Evolutionary conservation across 192 early-diverging fungal genomes (phyloP).

Genomic region (Backusella macrospora): DNA sequence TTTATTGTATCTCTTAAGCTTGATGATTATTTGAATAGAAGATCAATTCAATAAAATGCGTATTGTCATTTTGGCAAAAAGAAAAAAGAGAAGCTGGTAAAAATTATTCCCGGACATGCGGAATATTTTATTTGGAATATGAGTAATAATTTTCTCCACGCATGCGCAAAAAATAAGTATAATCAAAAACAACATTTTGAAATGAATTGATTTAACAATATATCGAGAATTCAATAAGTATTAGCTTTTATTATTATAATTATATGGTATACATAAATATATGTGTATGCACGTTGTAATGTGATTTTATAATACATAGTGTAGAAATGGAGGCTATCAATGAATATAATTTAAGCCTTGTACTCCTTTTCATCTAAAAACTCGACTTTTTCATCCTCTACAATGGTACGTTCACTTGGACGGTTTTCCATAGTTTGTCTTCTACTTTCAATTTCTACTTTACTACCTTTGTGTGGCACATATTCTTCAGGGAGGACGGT

Average conservation of each 20-base stretch:
- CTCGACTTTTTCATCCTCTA: background rate
- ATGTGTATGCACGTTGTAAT: background rate
- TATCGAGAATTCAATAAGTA: background rate
- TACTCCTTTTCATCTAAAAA: conserved; percentile 5
- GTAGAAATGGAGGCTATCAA: background rate
- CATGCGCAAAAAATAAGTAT: background rate
- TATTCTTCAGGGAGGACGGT: background rate
- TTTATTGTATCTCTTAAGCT: too few relatives aligned
- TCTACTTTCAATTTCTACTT: background rate
- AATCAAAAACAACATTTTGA: too few relatives aligned
- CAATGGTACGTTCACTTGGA: conserved; percentile 1
- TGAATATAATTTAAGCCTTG: background rate
- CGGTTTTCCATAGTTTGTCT: background rate
- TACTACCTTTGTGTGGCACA: background rate
- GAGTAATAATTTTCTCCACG: background rate
- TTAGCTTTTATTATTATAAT: conserved; percentile 2
- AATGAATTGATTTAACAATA: too few relatives aligned
- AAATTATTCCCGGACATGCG: background rate
- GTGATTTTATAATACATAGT: conserved; percentile 6
- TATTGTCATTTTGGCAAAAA: conserved; percentile 13
- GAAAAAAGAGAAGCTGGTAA: conserved; percentile 5
- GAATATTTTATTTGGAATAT: conserved; percentile 10
- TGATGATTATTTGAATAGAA: too few relatives aligned
- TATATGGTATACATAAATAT: background rate
- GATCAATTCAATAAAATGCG: background rate